These are phyloP conservation scores for Stygiomarasmius scandens DNA, from an alignment of 1,284 basidiomycete genomes.

Conservation along the genomic window DNA sequence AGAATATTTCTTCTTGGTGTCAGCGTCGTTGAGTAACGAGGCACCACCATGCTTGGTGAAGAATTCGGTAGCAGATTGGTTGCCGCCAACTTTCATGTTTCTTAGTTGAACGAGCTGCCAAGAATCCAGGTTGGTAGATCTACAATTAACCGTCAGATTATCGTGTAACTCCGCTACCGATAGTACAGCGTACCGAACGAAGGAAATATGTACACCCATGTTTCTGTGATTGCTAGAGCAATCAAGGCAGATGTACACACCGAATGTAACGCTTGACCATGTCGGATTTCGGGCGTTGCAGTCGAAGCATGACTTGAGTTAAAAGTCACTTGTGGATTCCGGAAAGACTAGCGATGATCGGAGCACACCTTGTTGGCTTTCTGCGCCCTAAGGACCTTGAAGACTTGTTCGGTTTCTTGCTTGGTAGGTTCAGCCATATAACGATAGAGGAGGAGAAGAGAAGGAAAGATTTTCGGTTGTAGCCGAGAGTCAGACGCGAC, in stretches of 20 bases:
- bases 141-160: constrained; percentile 33
- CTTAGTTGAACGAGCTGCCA: constrained; percentile 94
- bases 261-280: constrained; percentile 96
- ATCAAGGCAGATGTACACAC: constrained; percentile 97
- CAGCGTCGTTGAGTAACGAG: constrained; percentile 71
- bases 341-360: constrained; percentile 3
- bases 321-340: constrained; percentile 11
- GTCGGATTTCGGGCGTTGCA: constrained; percentile 97
- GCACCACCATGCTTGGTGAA: constrained; percentile 86
- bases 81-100: constrained; percentile 96
- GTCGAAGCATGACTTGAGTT: constrained; percentile 89
- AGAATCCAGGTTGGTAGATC: constrained; percentile 95
- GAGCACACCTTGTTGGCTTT: constrained; percentile 85
- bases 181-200: constrained; percentile 76
- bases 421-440: constrained; percentile 78
- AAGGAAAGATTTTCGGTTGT: background rate
- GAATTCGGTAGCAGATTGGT: constrained; percentile 87
- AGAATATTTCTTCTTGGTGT: constrained; percentile 90
- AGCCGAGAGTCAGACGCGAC: background rate
- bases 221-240: constrained; percentile 96
- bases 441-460: no score
- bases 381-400: constrained; percentile 76
- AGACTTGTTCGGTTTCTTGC: constrained; percentile 77
- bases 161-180: constrained; percentile 3
- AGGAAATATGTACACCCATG: constrained; percentile 98